Evolutionary conservation across 805 yeast species (phyloP).

Genomic region (Scheffersomyces amazonensis): DNA sequence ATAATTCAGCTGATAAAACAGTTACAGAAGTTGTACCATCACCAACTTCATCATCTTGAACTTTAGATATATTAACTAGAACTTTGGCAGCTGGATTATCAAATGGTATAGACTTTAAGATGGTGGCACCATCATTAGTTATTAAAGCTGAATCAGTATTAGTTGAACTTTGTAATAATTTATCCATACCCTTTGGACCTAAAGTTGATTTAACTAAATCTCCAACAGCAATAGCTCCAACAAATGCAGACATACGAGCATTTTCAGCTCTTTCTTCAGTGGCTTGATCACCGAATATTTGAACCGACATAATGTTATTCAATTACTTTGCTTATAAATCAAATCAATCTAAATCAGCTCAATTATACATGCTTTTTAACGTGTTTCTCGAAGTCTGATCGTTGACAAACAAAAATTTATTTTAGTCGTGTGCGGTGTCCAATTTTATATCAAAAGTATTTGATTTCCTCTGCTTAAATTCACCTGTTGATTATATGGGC

Average conservation of each 20-base stretch:
- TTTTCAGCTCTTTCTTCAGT: slow-evolving; percentile 97
- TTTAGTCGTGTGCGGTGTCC: no score
- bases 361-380: no score
- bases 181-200: slow-evolving; percentile 99
- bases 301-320: slow-evolving; percentile 88
- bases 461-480: no score
- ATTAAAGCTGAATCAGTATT: slow-evolving; percentile 70
- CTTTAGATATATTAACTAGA: slow-evolving; percentile 88
- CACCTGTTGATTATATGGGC: no score
- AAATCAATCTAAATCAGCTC: no score
- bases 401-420: no score
- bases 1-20: slow-evolving; percentile 81
- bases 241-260: slow-evolving; percentile 95
- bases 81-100: slow-evolving; percentile 98
- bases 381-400: no score
- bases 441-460: no score
- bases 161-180: slow-evolving; percentile 81
- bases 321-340: no score
- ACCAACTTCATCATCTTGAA: slow-evolving; percentile 98
- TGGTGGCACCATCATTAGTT: slow-evolving; percentile 98
- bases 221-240: slow-evolving; percentile 99
- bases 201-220: slow-evolving; percentile 90
- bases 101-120: slow-evolving; percentile 86
- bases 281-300: slow-evolving; percentile 95
- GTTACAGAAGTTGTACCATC: slow-evolving; percentile 98